These are phyloP conservation scores for Wallacemonas rigidus DNA, from an alignment of 208 protist genomes.

Conservation along the genomic window DNA sequence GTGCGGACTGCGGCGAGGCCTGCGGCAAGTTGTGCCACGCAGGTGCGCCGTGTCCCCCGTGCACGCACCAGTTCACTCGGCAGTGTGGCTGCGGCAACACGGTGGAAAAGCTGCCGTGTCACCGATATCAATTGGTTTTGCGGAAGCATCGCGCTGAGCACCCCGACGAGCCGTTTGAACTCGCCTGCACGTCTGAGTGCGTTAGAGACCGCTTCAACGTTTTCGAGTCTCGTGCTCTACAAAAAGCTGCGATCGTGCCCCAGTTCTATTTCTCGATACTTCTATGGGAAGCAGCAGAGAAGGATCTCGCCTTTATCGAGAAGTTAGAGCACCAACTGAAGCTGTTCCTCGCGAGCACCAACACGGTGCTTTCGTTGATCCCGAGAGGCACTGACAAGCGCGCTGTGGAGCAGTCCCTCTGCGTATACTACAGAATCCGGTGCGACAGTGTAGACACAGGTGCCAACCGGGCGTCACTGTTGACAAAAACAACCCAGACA, in stretches of 20 bases:
- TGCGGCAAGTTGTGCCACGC: conserved; percentile 62
- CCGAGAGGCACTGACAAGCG: conserved; percentile 45
- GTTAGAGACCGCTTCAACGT: conserved; percentile 33
- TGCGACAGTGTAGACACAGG: conserved; percentile 57
- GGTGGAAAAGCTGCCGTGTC: conserved; percentile 38
- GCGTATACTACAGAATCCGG: conserved; percentile 58
- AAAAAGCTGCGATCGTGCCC: neutral
- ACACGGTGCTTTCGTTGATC: conserved; percentile 38
- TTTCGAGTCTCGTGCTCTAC: conserved; percentile 16
- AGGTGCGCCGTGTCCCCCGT: conserved; percentile 45
- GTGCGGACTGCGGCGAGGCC: conserved; percentile 53
- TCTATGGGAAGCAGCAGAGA: conserved; percentile 52
- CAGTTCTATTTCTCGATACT: conserved; percentile 54
- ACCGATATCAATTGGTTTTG: conserved; percentile 23
- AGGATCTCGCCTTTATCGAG: conserved; percentile 26
- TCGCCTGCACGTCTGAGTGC: conserved; percentile 36
- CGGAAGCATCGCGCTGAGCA: conserved; percentile 27
- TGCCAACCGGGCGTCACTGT: conserved; percentile 49
- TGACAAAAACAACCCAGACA: conserved; percentile 51
- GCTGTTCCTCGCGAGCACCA: conserved; percentile 40
- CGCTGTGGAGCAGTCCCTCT: conserved; percentile 56
- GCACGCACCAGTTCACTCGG: conserved; percentile 31
- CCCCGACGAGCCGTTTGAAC: conserved; percentile 21
- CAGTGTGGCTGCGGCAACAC: conserved; percentile 62
- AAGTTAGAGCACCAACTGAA: conserved; percentile 47